These are phyloP conservation scores for Desmodesmus armatus DNA, from an alignment of 139 green algal genomes.

Conservation along the genomic window DNA sequence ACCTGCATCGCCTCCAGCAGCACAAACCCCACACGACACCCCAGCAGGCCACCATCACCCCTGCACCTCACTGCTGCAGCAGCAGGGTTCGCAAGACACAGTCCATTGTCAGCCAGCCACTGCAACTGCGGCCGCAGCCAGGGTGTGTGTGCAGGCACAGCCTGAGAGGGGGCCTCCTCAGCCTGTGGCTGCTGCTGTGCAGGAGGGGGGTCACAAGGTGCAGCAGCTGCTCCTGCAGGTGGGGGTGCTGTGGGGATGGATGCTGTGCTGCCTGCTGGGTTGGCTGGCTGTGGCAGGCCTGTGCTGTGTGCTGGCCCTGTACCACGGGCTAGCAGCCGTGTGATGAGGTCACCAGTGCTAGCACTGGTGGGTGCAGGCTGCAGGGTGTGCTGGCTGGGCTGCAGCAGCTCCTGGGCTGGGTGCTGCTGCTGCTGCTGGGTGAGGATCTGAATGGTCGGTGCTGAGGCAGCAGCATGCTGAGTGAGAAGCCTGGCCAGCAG, in stretches of 20 bases:
- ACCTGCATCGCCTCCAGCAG: conserved; percentile 60
- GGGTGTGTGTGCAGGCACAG: background rate
- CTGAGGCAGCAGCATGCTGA: too few relatives aligned
- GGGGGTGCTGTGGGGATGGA: background rate
- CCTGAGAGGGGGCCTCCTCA: background rate
- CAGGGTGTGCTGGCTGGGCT: too few relatives aligned
- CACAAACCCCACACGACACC: conserved; percentile 54
- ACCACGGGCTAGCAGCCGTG: too few relatives aligned
- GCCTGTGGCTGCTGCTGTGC: background rate
- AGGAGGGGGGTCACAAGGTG: background rate
- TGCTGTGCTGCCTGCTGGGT: background rate
- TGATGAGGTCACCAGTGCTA: too few relatives aligned
- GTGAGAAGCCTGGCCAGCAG: background rate
- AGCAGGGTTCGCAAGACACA: background rate
- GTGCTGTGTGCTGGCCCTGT: too few relatives aligned
- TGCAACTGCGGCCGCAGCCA: conserved; percentile 29
- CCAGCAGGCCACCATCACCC: conserved; percentile 37
- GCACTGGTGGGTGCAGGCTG: too few relatives aligned
- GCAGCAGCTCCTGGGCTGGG: background rate
- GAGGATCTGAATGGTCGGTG: too few relatives aligned
- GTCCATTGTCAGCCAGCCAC: background rate
- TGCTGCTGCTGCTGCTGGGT: conserved; percentile 9
- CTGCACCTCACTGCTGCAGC: background rate
- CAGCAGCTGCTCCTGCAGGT: background rate
- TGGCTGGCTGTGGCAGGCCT: background rate